These are phyloP conservation scores for Westerdykella sp. DNA, from an alignment of 2,329 filamentous ascomycete species.

Conservation along the genomic window DNA sequence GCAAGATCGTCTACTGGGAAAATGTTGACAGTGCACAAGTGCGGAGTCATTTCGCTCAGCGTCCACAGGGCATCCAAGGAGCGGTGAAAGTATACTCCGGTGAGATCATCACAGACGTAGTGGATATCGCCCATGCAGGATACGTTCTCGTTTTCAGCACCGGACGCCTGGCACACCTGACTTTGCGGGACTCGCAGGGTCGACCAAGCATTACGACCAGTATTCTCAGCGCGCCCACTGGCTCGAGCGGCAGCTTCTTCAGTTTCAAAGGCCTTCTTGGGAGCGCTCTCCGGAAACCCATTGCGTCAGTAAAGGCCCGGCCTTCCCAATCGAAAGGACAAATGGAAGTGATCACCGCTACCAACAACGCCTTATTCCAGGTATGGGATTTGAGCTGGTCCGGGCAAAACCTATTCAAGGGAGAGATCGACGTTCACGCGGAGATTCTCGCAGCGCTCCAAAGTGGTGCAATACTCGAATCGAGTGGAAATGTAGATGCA, in stretches of 20 bases:
- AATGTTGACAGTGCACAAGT: constrained; percentile 85
- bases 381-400: constrained; percentile 86
- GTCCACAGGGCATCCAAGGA: constrained; percentile 72
- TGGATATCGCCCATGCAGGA: constrained; percentile 79
- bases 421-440: constrained; percentile 64
- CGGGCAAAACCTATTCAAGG: constrained; percentile 69
- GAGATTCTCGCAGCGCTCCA: constrained; percentile 58
- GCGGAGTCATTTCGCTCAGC: constrained; percentile 74
- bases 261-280: constrained; percentile 72
- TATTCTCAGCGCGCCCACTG: constrained; percentile 58
- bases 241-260: constrained; percentile 64
- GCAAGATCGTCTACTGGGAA: constrained; percentile 91
- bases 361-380: constrained; percentile 69
- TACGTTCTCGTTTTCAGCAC: constrained; percentile 80
- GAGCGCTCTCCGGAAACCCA: constrained; percentile 64
- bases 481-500: constrained; percentile 52
- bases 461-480: constrained; percentile 44
- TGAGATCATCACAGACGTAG: constrained; percentile 69
- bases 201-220: constrained; percentile 73
- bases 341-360: constrained; percentile 74
- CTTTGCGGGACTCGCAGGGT: constrained; percentile 78
- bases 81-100: constrained; percentile 68
- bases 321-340: constrained; percentile 69
- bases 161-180: constrained; percentile 80
- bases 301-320: constrained; percentile 73